Evolutionary conservation across 1,284 basidiomycete genomes (phyloP), one percentile per base, ranked within the genome.

Genomic region (Sporisorium iseilematis-ciliati): DNA sequence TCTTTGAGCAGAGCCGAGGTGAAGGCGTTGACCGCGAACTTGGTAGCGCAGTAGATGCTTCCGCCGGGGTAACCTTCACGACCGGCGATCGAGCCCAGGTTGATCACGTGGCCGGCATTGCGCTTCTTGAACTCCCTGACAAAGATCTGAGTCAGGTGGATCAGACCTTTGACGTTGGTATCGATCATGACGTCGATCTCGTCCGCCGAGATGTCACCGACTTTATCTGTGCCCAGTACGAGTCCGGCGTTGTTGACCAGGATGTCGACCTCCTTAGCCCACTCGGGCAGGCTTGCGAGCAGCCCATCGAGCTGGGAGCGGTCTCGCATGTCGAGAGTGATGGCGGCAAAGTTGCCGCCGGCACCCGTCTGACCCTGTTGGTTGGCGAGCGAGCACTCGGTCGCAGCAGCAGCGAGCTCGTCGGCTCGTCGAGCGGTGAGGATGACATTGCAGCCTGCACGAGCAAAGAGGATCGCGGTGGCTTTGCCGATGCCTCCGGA

Each of bases 11-110:
- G 87, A 0, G 92, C 89, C 23, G 90, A 91, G 23, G 91, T 92
- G 87, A 99, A 98, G 1, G 95, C 92, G 56, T 90, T 89, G 11
- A 99, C 91, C 10, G 97, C 97, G 80, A 91, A 90, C 85, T 97
- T 96, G 20, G 93, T 93, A 7, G 82, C 77, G 52, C 80, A 83
- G 80, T 80, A 81, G 61, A 82, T 78, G 3, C 66, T 68, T 25
- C 81, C 81, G 10, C 80, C 80, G 1, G 91, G 90, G 82, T 99
- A 99, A 0, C 96, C 86, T 84, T 99, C 96, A 18, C 91, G 88
- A 43, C 96, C 94, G 46, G 93, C 95, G 65, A 99, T 90, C 14
- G 93, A 95, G 51, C 97, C 95, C 65, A 99, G 88, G 86, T 97
- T 96, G 87, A 99, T 97, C 77, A 99, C 88, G 87, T 97, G 95